A percentile compares a stretch with the other conserved stretches of the same genome.
phyloP scores from a whole-genome alignment of 257 asterid species.

The Penstemon newberryi region DNA sequence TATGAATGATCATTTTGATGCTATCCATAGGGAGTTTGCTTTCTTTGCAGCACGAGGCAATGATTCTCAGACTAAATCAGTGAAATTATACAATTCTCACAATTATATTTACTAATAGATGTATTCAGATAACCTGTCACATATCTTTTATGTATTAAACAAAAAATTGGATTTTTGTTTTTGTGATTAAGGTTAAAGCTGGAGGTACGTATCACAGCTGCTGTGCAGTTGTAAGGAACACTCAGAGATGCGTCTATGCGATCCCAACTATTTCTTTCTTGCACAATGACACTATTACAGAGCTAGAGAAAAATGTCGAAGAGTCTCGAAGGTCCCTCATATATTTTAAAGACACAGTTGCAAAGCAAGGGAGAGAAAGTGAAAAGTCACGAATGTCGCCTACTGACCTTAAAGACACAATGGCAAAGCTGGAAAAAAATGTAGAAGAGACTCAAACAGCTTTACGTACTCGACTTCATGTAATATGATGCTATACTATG shows the following conservation, averaged over 20 bases:
- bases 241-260: conserved; percentile 90
- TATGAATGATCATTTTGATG: conserved; percentile 8
- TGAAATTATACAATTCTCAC: background rate
- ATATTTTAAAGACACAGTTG: conserved; percentile 41
- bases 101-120: background rate
- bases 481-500: conserved; percentile 30
- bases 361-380: conserved; percentile 43
- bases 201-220: conserved; percentile 81
- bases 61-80: too few relatives aligned
- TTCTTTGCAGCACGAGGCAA: background rate
- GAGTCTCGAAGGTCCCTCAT: conserved; percentile 54
- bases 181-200: conserved; percentile 66
- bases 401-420: conserved; percentile 35
- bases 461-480: conserved; percentile 67
- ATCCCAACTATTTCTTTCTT: conserved; percentile 66
- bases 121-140: conserved; percentile 13
- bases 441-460: conserved; percentile 62
- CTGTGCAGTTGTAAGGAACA: conserved; percentile 78
- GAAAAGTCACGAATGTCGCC: conserved; percentile 35
- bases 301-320: conserved; percentile 64
- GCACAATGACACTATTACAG: conserved; percentile 41
- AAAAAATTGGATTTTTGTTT: conserved; percentile 28
- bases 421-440: conserved; percentile 59
- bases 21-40: background rate
- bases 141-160: background rate